Evolutionary conservation across 768 basidiomycete genomes (phyloP), one percentile per base, ranked within the genome.

Genomic region (Gyrodon lividus): DNA sequence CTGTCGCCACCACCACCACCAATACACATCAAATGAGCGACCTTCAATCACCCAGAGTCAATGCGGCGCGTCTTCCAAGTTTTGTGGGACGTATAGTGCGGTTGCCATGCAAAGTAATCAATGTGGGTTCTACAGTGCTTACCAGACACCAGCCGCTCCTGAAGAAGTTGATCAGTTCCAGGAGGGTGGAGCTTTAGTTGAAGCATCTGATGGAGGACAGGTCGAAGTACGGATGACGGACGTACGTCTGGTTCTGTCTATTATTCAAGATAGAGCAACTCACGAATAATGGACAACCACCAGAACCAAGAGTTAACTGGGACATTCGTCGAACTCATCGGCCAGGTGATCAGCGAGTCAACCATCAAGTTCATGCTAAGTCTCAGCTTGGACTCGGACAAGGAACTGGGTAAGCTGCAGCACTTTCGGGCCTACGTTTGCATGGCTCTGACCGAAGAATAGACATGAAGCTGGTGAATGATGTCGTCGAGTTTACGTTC

Each of bases 121-220:
- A 73, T 62, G 81, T 85, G 56, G 54, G 73, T 61, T 30, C 37
- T 19, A 10, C 14, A 22, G 20, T 23, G 12, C 34, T 14, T 41
- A 22, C 14, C 26, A 20, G 45, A 45, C 35, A 4, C 28, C 10
- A 40, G 33, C 44, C 12, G 30, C 17, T 22, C 16, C 42, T 51
- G 24, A 54, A 37, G 19, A 37, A 5, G 49, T 38, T 42, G 38
- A 33, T 17, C 37, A 78, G 70, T 62, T 64, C 43, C 63, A 77
- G 30, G 74, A 73, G 16, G 76, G 76, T 13, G 64, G 66, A 3
- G 77, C 81, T 12, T 75, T 80, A 3, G 84, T 91, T 12, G 76
- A 84, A 53, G 79, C 87, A 1, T 75, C 77, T 39, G 90, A 92
- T 59, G 85, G 82, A 1, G 83, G 80, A 0, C 72, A 89, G 62